These are phyloP conservation scores for Dendrobium nobile DNA, from an alignment of 106 monocot species.

Conservation along the genomic window DNA sequence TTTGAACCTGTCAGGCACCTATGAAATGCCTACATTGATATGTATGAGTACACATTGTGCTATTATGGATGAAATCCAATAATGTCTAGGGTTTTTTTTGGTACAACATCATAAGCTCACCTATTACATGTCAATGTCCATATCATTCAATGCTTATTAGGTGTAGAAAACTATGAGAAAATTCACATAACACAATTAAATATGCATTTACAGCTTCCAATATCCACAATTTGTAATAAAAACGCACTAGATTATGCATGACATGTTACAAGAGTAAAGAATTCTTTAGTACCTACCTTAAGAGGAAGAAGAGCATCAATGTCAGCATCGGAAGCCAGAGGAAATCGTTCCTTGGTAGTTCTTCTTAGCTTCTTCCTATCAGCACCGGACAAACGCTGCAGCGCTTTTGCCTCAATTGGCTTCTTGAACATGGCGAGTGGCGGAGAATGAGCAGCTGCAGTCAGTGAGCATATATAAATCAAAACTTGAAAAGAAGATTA, in stretches of 20 bases:
- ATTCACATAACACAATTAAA: neutral
- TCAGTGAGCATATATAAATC: neutral
- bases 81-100: neutral
- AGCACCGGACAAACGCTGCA: slow-evolving; percentile 81
- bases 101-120: neutral
- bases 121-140: neutral
- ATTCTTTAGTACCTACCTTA: slow-evolving; percentile 37
- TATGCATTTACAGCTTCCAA: neutral
- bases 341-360: slow-evolving; percentile 64
- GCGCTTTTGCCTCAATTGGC: slow-evolving; percentile 55
- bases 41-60: neutral
- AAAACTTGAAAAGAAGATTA: neutral
- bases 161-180: neutral
- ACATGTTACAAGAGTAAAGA: neutral
- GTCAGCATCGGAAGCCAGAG: slow-evolving; percentile 72
- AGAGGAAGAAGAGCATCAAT: slow-evolving; percentile 79
- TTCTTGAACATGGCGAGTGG: slow-evolving; percentile 78
- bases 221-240: neutral
- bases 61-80: neutral
- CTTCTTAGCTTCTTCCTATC: slow-evolving; percentile 93
- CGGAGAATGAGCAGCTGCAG: neutral
- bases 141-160: neutral
- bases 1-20: too few species aligned
- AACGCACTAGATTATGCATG: neutral
- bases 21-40: too few species aligned